Percentiles rank a stretch among this genome's conserved stretches.
Conservation (phyloP, 2,329 filamentous ascomycete species). For the Alternaria viburni region DNA sequence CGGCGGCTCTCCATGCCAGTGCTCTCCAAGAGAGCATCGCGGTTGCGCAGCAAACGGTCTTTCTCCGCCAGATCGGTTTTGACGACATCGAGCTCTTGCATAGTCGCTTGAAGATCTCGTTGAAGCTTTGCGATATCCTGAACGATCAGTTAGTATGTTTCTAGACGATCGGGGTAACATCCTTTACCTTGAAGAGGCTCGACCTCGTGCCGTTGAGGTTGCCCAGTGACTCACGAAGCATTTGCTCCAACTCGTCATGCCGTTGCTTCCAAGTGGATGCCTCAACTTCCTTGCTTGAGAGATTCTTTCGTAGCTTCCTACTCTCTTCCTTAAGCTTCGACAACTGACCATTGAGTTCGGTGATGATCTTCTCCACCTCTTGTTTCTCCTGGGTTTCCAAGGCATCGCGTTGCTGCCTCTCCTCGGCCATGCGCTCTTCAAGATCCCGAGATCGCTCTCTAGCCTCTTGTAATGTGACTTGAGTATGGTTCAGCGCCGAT, state of each 20-base stretch:
- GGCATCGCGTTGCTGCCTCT: slow-evolving; percentile 85
- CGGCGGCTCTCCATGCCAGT: slow-evolving; percentile 86
- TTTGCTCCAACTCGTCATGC: slow-evolving; percentile 86
- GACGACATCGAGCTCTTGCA: slow-evolving; percentile 79
- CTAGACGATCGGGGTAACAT: background rate
- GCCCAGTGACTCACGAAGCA: slow-evolving; percentile 83
- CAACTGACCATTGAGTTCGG: slow-evolving; percentile 87
- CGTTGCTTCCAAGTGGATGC: slow-evolving; percentile 90
- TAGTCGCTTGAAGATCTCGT: slow-evolving; percentile 82
- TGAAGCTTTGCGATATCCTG: slow-evolving; percentile 86
- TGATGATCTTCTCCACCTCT: slow-evolving; percentile 90
- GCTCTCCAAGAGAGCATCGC: slow-evolving; percentile 85
- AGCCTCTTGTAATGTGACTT: slow-evolving; percentile 82
- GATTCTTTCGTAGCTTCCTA: slow-evolving; percentile 78
- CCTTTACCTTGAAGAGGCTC: slow-evolving; percentile 75
- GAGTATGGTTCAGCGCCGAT: slow-evolving; percentile 77
- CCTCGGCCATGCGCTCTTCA: slow-evolving; percentile 72
- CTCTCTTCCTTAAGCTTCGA: slow-evolving; percentile 85
- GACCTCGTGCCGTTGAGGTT: slow-evolving; percentile 86
- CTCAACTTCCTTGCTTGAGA: slow-evolving; percentile 85
- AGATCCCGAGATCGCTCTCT: slow-evolving; percentile 67
- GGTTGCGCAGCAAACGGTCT: slow-evolving; percentile 86
- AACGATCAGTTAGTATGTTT: slow-evolving; percentile 22
- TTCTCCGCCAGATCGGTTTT: slow-evolving; percentile 85
- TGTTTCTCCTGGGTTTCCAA: slow-evolving; percentile 90